Evolutionary conservation across 1,284 basidiomycete genomes (phyloP), one percentile per base, ranked within the genome.

Genomic region (Crucibulum cyathiforme): DNA sequence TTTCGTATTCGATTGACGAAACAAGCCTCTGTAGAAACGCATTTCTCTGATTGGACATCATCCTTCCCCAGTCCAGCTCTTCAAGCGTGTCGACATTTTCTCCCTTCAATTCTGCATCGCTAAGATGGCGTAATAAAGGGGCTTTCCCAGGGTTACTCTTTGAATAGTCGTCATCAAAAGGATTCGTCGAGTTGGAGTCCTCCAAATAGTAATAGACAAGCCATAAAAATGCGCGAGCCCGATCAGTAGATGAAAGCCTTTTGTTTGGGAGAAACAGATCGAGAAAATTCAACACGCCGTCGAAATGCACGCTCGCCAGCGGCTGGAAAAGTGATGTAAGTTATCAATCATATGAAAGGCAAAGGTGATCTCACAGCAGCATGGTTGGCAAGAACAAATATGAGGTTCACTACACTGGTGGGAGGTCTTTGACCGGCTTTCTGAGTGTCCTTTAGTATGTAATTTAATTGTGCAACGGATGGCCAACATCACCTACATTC

Each of bases 181-280:
- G 91, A 69, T 92, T 93, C 19, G 77, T 72, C 5, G 76, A 72
- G 41, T 76, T 75, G 8, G 84, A 77, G 48, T 79, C 80, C 74
- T 94, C 92, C 58, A 93, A 80, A 71, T 94, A 93, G 69, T 92
- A 82, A 71, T 88, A 92, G 57, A 92, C 78, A 47, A 93, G 81
- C 89, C 92, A 94, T 24, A 95, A 83, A 72, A 95, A 93, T 2
- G 87, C 90, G 57, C 80, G 81, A 12, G 90, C 92, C 41, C 93
- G 88, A 61, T 90, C 87, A 5, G 74, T 73, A 7, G 93, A 92
- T 17, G 88, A 85, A 46, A 93, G 81, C 54, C 66, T 63, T 50
- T 86, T 87, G 69, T 85, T 84, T 52, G 92, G 90, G 52, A 93
- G 81, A 74, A 95, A 95, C 41, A 95, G 80, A 74, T 95, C 93